Evolutionary conservation across 2,329 filamentous ascomycete species (phyloP), one percentile per base, ranked within the genome.

Genomic region (Talaromyces atroroseus): DNA sequence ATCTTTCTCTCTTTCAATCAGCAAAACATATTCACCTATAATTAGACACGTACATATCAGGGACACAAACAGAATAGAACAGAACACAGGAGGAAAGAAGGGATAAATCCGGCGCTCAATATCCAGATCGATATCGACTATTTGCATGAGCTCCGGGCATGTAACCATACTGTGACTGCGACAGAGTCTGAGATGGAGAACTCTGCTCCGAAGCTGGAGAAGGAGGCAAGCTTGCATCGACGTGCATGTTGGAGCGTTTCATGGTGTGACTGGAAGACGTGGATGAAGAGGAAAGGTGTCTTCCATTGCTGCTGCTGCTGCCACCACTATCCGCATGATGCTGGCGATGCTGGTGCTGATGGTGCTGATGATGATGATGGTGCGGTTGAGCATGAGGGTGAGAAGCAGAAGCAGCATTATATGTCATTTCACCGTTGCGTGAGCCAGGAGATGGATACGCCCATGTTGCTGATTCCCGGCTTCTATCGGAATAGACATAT

Each of bases 401-500:
- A 12, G 29, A 10, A 32, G 29, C 29, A 32, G 29, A 32, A 29
- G 52, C 5, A 34, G 45, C n/a, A 12, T 23, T 49, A 45, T 45
- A 54, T 44, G 45, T 18, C 45, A 44, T 40, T 12, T 54, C 46
- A 20, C 26, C 49, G 8, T 54, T 45, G 21, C 46, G 52, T 11
- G 52, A 54, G 52, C 21, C 26, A 12, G 52, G 45, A 18, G 52
- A 49, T 2, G 45, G 49, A 32, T 40, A 54, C 14, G 45, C 45
- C 23, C 24, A 20, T 20, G n/a, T 63, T 59, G 40, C 65, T 63
- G n/a, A 71, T 66, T 11, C 64, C 61, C 1, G 72, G 73, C 24
- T 74, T 69, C 32, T 71, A 67, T 55, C 70, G 65, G 18, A 68
- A 69, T 21, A 65, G 65, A 12, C 71, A 26, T 47, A 46, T 14